A percentile compares a stretch with the other conserved stretches of the same genome.
Evolutionary conservation across 2,329 filamentous ascomycete genomes (phyloP).

Genomic region (Aspergillus eucalypticola): DNA sequence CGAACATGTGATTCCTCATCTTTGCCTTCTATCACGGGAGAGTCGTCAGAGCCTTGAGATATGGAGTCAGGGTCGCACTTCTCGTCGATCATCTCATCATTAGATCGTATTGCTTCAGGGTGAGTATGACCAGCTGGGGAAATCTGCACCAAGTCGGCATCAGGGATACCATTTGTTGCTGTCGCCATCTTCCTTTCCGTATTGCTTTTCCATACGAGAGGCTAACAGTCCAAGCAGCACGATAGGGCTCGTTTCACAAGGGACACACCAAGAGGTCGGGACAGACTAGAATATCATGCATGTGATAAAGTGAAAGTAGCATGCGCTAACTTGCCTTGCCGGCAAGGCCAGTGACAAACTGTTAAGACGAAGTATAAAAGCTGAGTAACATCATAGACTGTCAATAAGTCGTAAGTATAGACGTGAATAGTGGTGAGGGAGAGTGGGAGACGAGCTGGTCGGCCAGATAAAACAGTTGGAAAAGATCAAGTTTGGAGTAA

Average conservation of each 20-base stretch:
- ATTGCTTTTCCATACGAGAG: background rate
- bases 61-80: slow-evolving; percentile 18
- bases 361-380: background rate
- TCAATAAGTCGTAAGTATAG: background rate
- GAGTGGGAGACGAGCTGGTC: background rate
- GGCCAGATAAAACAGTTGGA: background rate
- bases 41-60: slow-evolving; percentile 14
- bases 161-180: background rate
- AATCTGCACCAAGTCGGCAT: background rate
- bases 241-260: background rate
- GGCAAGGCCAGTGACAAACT: background rate
- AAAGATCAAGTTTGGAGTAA: background rate
- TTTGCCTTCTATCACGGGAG: slow-evolving; percentile 19
- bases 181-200: background rate
- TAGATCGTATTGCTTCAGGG: background rate
- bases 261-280: background rate
- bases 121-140: background rate
- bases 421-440: background rate
- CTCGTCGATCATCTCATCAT: background rate
- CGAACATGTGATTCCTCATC: slow-evolving; percentile 24
- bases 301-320: background rate
- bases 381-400: background rate
- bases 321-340: background rate
- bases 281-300: background rate
- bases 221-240: background rate